Conservation (phyloP, 2,329 filamentous ascomycete species). For the Exophiala calicioides region DNA sequence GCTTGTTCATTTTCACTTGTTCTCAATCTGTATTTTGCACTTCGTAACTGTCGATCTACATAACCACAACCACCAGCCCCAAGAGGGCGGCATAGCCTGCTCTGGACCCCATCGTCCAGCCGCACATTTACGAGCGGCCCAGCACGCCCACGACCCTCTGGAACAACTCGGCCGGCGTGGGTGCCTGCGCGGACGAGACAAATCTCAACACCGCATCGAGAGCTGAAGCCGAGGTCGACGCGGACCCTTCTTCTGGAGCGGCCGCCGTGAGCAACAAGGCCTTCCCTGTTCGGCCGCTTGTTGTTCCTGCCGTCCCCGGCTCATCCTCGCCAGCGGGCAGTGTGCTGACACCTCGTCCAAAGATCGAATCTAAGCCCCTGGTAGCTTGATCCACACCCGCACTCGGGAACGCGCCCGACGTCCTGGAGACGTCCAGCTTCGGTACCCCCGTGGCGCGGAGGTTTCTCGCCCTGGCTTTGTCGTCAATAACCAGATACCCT, state of each 20-base stretch:
- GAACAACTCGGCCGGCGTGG: conserved; percentile 26
- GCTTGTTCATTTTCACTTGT: too few relatives aligned
- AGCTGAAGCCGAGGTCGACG: neutral
- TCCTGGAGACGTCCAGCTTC: too few relatives aligned
- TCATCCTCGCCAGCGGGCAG: neutral
- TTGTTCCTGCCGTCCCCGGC: neutral
- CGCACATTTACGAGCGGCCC: conserved; percentile 7
- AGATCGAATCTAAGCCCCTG: conserved; percentile 24
- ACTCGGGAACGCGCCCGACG: too few relatives aligned
- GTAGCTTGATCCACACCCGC: conserved; percentile 16
- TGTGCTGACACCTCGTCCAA: conserved; percentile 7
- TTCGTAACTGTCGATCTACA: too few relatives aligned
- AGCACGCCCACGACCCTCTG: conserved; percentile 22
- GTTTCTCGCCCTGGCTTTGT: conserved; percentile 12
- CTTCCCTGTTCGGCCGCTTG: too few relatives aligned
- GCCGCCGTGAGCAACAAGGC: conserved; percentile 8
- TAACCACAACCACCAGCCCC: too few relatives aligned
- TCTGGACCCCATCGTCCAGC: too few relatives aligned
- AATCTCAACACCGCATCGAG: conserved; percentile 23
- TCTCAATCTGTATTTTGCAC: too few relatives aligned
- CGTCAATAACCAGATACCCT: conserved; percentile 24
- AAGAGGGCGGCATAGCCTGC: too few relatives aligned
- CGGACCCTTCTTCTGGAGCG: neutral
- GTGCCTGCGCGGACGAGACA: conserved; percentile 18
- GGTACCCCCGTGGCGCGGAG: conserved; percentile 3